Base-by-base conservation (phyloP, 345 rosid species). In the Eucalyptus brandiana region DNA sequence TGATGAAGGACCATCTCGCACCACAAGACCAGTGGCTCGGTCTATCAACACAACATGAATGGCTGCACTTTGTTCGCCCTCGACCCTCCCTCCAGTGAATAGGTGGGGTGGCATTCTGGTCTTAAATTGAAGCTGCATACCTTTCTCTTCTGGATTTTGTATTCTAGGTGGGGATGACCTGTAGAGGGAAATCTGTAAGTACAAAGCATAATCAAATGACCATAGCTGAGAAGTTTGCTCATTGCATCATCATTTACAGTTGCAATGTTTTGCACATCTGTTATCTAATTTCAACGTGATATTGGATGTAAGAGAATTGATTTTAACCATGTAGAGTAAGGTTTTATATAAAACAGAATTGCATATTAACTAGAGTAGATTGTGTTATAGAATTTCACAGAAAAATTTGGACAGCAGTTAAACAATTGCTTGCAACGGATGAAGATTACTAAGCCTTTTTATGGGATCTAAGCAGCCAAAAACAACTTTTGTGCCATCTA, bases 101-200 rank as follows among this genome's bases (percentile, higher is more conserved):
- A 97, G 94, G 88, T 96, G 98, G 86, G 98, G 98, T 23, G 99
- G 97, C 99, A 96, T 95, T 89, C 96, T 92, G 67, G 99, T 96
- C 91, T 88, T 95, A 90, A 96, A 96, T 89, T 94, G 97, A 91
- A 97, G 98, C 89, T 93, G 98, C 88, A 95, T 90, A 86, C 87
- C 90, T 90, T 91, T 94, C 86, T 94, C 99, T 92, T 93, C 95
- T 21, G 92, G 95, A 47, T 93, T 95, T 91, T 92, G 96, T 87
- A 95, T 89, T 92, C 92, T 93, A 86, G 94, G 95, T 47, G 96
- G 95, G 16, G 96, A 89, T 51, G 95, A 89, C 92, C 99, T 96
- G 94, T 67, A 53, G 50, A 15, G 34, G 83, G 54, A 54, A 87
- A 88, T 85, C n/a, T 87, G 50, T 62, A 40, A 87, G 15, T 23